Evolutionary conservation across 768 basidiomycete genomes (phyloP).

Genomic region (Macrolepiota dolichaula): DNA sequence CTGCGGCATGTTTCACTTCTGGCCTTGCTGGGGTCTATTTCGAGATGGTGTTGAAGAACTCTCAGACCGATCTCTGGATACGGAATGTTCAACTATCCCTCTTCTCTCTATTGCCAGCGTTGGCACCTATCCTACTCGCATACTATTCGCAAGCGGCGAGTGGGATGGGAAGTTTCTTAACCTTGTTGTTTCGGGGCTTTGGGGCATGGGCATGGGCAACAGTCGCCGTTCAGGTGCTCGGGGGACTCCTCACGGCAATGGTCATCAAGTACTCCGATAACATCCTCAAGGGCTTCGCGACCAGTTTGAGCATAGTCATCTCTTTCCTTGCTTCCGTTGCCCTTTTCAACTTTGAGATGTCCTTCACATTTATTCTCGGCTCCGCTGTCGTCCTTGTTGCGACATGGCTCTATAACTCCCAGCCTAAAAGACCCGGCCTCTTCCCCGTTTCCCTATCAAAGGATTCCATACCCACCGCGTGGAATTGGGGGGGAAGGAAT

Average conservation of each 20-base stretch:
- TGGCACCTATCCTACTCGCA: slow-evolving; percentile 70
- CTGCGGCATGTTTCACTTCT: slow-evolving; percentile 90
- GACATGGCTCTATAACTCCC: slow-evolving; percentile 86
- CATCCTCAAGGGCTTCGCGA: slow-evolving; percentile 92
- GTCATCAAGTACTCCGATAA: slow-evolving; percentile 96
- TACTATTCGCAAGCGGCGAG: slow-evolving; percentile 21
- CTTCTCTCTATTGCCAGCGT: slow-evolving; percentile 88
- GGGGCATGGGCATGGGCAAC: slow-evolving; percentile 91
- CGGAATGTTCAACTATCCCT: slow-evolving; percentile 95
- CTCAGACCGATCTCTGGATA: slow-evolving; percentile 89
- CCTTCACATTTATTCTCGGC: slow-evolving; percentile 82
- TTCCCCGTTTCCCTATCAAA: slow-evolving; percentile 11
- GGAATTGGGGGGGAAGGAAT: slow-evolving; percentile 18
- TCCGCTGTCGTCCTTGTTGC: slow-evolving; percentile 80
- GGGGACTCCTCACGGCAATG: slow-evolving; percentile 89
- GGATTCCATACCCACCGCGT: slow-evolving; percentile 10
- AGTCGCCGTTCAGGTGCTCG: slow-evolving; percentile 82
- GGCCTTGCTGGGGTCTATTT: slow-evolving; percentile 98
- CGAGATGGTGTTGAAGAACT: slow-evolving; percentile 94
- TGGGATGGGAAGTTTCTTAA: slow-evolving; percentile 36
- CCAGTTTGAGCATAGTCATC: slow-evolving; percentile 89
- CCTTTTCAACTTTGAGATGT: slow-evolving; percentile 87
- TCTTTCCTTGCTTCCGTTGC: slow-evolving; percentile 91
- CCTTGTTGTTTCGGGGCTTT: slow-evolving; percentile 77
- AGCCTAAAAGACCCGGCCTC: slow-evolving; percentile 33